Percentiles rank a stretch among this genome's conserved stretches.
Evolutionary conservation across 2,329 filamentous ascomycete species (phyloP).

Genomic region (Sclerotinia minor): DNA sequence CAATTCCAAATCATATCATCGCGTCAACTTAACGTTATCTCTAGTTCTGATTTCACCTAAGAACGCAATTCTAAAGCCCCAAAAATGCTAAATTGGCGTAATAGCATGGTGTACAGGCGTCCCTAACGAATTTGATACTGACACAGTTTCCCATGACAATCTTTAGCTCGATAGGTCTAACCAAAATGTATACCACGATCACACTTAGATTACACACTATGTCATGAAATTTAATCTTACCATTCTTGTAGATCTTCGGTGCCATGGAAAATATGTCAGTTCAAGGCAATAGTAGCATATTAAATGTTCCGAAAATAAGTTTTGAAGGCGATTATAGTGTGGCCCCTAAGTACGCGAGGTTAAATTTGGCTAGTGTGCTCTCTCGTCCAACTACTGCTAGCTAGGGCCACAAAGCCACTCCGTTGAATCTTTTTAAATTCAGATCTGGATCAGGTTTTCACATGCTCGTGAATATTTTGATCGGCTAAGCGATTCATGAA

Average conservation of each 20-base stretch:
- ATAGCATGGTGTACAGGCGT: no score
- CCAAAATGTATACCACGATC: no score
- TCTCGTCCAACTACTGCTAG: background rate
- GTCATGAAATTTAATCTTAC: background rate
- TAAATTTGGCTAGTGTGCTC: background rate
- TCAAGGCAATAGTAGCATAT: background rate
- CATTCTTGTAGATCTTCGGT: background rate
- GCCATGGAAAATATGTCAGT: no score
- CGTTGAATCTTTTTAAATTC: background rate
- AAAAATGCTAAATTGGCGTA: no score
- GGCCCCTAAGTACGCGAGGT: background rate
- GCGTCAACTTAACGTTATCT: no score
- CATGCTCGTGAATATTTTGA: no score
- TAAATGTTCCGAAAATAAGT: background rate
- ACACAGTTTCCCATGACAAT: no score
- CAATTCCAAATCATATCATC: no score
- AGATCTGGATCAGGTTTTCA: no score
- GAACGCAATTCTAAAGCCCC: no score
- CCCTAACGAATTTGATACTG: no score
- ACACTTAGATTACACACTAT: background rate
- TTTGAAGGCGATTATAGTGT: background rate
- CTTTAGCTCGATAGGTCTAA: background rate
- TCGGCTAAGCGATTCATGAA: background rate
- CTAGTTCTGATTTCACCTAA: no score
- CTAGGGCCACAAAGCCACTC: background rate